Conservation (phyloP, 2,329 filamentous ascomycete genomes). For the Hortaea werneckii region DNA sequence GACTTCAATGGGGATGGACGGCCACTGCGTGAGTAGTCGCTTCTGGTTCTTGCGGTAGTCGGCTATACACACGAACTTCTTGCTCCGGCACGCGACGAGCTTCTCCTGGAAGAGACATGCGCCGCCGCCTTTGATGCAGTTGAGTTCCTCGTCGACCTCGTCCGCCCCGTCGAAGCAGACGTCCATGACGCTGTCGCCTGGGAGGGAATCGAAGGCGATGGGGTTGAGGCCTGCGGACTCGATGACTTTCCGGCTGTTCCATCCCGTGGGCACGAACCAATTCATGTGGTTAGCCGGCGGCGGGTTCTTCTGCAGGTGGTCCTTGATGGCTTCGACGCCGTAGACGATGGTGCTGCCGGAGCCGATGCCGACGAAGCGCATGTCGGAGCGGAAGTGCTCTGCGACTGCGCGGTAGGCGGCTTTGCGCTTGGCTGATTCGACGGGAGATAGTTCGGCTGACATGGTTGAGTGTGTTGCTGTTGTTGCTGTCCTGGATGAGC, state of each 20-base stretch:
- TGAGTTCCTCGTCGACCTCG: constrained; percentile 88
- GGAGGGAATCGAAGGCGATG: constrained; percentile 66
- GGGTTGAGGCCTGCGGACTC: constrained; percentile 65
- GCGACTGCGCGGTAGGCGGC: constrained; percentile 65
- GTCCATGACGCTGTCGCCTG: constrained; percentile 57
- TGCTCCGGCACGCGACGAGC: constrained; percentile 60
- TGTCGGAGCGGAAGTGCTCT: constrained; percentile 56
- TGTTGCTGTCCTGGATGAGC: not conserved
- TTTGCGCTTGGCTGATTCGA: constrained; percentile 65
- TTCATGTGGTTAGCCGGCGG: constrained; percentile 48
- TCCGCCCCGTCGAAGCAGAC: constrained; percentile 95
- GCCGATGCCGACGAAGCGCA: constrained; percentile 65
- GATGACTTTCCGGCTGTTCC: constrained; percentile 81
- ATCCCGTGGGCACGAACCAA: constrained; percentile 85
- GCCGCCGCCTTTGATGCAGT: constrained; percentile 95
- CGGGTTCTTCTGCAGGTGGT: constrained; percentile 38
- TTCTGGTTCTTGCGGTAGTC: constrained; percentile 85
- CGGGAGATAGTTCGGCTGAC: constrained; percentile 6
- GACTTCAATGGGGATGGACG: constrained; percentile 84
- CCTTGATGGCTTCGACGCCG: constrained; percentile 69
- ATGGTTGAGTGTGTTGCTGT: not conserved
- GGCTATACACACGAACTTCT: constrained; percentile 25
- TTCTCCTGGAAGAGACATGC: constrained; percentile 99
- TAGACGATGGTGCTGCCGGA: constrained; percentile 75
- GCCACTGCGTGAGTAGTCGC: constrained; percentile 67